Base-by-base conservation (phyloP, 345 rosid genomes). In the Euclidium syriacum region DNA sequence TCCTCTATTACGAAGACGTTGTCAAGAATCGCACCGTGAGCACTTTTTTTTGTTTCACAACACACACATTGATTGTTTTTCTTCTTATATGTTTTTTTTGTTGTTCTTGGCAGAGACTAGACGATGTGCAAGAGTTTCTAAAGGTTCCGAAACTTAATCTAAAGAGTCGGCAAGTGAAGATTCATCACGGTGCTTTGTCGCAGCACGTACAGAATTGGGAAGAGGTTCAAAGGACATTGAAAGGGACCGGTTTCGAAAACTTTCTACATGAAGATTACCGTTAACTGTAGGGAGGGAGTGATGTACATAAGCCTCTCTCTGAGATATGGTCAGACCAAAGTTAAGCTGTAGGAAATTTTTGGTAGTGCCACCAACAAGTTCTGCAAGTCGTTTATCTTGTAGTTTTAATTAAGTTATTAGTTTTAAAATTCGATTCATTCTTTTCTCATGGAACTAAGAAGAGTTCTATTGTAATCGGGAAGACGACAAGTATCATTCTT, bases 161-260 rank as follows among this genome's bases (percentile, higher is more conserved):
- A 58, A 83, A 64, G 68, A 94, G 99, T 54, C 80, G 97, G 10
- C 99, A 94, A 73, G 96, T 94, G 62, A 94, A 86, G 75, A 94
- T 94, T 76, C 99, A 94, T 75, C 85, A 83, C 47, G 97, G 97
- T 29, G 57, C 86, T 0, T 75, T 86, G 63, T 80, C 89, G 5
- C 71, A 72, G 30, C 86, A 86, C 52, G 71, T 90, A 33, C 80
- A 79, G 71, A 94, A 90, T 58, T 90, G 96, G 96, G 82, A 73
- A 3, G 87, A 94, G 38, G 87, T 94, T 64, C 71, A 70, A 58
- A 78, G 68, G 42, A 73, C 87, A 26, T 68, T 94, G 38, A 80
- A 81, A 5, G 95, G 96, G 41, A 81, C 97, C 0, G 66, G 51
- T 60, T 94, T 77, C 11, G 84, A 84, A 42, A 80, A 76, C 61